A percentile compares a stretch with the other conserved stretches of the same genome.
These are phyloP conservation scores for Lasiosphaeriaceae sp. DNA, from an alignment of 495 filamentous ascomycete species.

Conservation along the genomic window DNA sequence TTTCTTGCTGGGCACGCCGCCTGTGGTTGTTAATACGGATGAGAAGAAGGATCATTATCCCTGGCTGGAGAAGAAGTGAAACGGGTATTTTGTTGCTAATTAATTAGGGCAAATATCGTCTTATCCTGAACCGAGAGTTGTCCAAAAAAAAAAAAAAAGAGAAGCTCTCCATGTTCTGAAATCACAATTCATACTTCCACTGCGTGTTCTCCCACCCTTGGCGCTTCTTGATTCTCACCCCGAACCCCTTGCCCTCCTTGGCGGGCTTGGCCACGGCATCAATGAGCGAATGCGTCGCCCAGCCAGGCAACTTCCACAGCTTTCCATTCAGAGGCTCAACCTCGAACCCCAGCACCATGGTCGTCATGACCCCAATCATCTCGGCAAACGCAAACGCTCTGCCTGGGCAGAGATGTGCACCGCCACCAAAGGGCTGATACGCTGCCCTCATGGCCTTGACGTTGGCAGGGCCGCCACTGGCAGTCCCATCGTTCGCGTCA, in stretches of 20 bases:
- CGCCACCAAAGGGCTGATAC: slow-evolving; percentile 16
- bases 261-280: slow-evolving; percentile 19
- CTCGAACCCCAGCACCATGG: slow-evolving; percentile 13
- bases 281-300: slow-evolving; percentile 6
- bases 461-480: not conserved
- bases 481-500: not conserved
- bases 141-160: too few species aligned
- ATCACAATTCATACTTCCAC: slow-evolving; percentile 12
- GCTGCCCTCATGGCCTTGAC: slow-evolving; percentile 8
- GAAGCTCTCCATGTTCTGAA: too few species aligned
- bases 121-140: too few species aligned
- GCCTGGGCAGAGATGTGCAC: slow-evolving; percentile 13
- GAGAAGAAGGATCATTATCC: slow-evolving; percentile 37
- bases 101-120: too few species aligned
- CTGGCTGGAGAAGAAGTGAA: not conserved
- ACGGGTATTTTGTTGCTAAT: too few species aligned
- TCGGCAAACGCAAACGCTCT: slow-evolving; percentile 16
- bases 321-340: slow-evolving; percentile 2
- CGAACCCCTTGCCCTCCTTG: slow-evolving; percentile 8
- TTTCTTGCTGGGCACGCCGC: slow-evolving; percentile 45
- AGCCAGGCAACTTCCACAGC: slow-evolving; percentile 6
- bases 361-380: slow-evolving; percentile 16
- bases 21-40: slow-evolving; percentile 42
- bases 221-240: slow-evolving; percentile 1
- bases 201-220: slow-evolving; percentile 8